Percentiles rank a stretch among this genome's conserved stretches.
Conservation (phyloP, 2,329 filamentous ascomycete genomes). For the Ascochyta viciae-villosae region DNA sequence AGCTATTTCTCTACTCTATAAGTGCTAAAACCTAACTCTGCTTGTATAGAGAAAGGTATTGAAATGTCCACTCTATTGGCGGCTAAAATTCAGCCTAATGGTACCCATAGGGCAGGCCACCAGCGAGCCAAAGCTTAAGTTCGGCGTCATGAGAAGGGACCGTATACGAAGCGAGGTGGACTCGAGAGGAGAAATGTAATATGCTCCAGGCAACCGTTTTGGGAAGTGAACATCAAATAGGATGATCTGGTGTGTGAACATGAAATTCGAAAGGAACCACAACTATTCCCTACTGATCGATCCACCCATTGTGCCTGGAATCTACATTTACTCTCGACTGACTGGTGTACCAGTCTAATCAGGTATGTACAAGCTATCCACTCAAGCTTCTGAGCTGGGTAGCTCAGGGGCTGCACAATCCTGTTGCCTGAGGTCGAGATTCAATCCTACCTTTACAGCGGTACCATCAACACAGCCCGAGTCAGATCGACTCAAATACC, state of each 20-base stretch:
- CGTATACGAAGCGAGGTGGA: neutral
- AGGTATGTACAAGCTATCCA: neutral
- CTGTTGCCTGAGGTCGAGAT: neutral
- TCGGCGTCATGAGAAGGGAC: neutral
- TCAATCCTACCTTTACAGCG: neutral
- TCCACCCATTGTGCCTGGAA: neutral
- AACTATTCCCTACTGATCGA: neutral
- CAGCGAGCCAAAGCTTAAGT: neutral
- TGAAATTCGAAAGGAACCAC: neutral
- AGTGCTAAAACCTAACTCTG: too few relatives aligned
- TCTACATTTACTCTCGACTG: neutral
- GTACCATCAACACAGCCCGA: neutral
- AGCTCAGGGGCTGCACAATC: neutral
- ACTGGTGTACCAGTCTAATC: neutral
- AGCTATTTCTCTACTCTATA: too few relatives aligned
- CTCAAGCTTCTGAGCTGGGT: neutral
- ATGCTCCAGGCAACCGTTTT: neutral
- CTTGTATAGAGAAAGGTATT: too few relatives aligned
- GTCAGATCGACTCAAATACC: neutral
- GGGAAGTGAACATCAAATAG: neutral
- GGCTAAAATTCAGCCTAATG: too few relatives aligned
- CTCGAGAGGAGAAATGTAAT: neutral
- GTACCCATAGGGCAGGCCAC: neutral
- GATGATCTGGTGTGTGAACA: neutral
- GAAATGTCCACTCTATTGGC: too few relatives aligned